phyloP scores from a whole-genome alignment of 768 basidiomycete species.

The Phylloporus sp. region DNA sequence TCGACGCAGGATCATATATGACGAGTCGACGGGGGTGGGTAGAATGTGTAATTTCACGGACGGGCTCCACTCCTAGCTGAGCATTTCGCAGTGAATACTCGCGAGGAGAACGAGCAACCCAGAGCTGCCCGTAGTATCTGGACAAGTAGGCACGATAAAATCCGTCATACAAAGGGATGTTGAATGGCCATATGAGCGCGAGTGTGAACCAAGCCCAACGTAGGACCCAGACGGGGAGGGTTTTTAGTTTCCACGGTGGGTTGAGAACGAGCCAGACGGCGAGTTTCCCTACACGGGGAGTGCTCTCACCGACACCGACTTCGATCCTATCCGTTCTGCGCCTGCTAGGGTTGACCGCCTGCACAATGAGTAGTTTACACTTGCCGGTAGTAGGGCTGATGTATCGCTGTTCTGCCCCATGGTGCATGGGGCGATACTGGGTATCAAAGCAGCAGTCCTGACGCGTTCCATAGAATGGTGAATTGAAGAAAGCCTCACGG shows the following conservation, averaged over 20 bases:
- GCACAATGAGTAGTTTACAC: constrained; percentile 22
- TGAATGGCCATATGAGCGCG: constrained; percentile 15
- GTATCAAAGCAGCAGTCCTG: constrained; percentile 9
- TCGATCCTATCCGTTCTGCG: background rate
- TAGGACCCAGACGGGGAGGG: constrained; percentile 8
- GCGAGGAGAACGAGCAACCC: constrained; percentile 18
- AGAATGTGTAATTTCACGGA: constrained; percentile 8
- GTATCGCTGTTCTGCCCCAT: constrained; percentile 17
- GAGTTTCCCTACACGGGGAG: constrained; percentile 7
- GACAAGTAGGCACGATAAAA: constrained; percentile 18
- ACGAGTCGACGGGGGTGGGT: constrained; percentile 15
- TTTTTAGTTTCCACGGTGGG: background rate
- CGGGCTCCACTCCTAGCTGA: background rate
- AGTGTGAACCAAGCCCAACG: constrained; percentile 18
- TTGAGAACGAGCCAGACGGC: constrained; percentile 16
- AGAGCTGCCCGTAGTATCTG: constrained; percentile 21
- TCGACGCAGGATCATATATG: constrained; percentile 5
- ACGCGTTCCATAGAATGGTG: background rate
- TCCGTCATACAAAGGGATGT: background rate
- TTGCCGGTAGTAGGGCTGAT: constrained; percentile 21
- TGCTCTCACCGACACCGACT: background rate
- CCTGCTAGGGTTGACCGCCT: constrained; percentile 17
- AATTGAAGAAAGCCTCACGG: background rate
- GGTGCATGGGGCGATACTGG: constrained; percentile 15
- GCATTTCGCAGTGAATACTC: constrained; percentile 18